A percentile compares a stretch with the other conserved stretches of the same genome.
Conservation (phyloP, 1,284 basidiomycete genomes). For the Ganoderma lingzhi region DNA sequence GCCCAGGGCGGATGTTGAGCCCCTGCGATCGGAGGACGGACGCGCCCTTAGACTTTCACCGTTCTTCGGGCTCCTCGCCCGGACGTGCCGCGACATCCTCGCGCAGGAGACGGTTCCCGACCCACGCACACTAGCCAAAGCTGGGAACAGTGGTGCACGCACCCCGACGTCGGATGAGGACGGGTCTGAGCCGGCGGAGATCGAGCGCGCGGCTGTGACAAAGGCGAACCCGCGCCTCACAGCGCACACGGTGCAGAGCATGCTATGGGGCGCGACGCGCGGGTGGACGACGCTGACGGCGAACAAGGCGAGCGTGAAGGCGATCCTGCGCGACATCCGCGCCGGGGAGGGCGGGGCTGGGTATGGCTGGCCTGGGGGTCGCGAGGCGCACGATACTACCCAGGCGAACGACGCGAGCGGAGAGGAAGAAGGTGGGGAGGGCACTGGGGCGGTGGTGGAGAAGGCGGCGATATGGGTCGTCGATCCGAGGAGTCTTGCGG, state of each 20-base stretch:
- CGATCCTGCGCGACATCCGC: slow-evolving; percentile 69
- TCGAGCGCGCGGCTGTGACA: slow-evolving; percentile 60
- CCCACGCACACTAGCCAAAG: slow-evolving; percentile 36
- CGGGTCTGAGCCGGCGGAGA: slow-evolving; percentile 41
- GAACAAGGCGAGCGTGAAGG: slow-evolving; percentile 79
- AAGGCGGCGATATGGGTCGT: slow-evolving; percentile 74
- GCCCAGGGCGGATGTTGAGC: slow-evolving; percentile 24
- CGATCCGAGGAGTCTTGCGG: slow-evolving; percentile 79
- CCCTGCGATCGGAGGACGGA: slow-evolving; percentile 5
- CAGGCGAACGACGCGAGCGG: slow-evolving; percentile 20
- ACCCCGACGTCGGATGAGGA: slow-evolving; percentile 11
- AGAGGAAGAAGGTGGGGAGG: slow-evolving; percentile 15
- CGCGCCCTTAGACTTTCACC: slow-evolving; percentile 33
- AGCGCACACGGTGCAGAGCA: slow-evolving; percentile 73
- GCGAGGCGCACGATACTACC: background rate
- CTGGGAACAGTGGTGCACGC: background rate
- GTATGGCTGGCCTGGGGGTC: slow-evolving; percentile 31
- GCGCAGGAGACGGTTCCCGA: slow-evolving; percentile 50
- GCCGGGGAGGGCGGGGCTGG: slow-evolving; percentile 37
- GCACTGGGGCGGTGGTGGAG: slow-evolving; percentile 22
- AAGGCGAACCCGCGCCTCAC: slow-evolving; percentile 67
- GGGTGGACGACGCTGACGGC: slow-evolving; percentile 87
- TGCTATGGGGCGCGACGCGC: slow-evolving; percentile 70
- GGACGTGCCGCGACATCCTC: slow-evolving; percentile 61
- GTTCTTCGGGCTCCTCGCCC: slow-evolving; percentile 55